Evolutionary conservation across 768 basidiomycete genomes (phyloP).

Genomic region (Lentinula lateritia): DNA sequence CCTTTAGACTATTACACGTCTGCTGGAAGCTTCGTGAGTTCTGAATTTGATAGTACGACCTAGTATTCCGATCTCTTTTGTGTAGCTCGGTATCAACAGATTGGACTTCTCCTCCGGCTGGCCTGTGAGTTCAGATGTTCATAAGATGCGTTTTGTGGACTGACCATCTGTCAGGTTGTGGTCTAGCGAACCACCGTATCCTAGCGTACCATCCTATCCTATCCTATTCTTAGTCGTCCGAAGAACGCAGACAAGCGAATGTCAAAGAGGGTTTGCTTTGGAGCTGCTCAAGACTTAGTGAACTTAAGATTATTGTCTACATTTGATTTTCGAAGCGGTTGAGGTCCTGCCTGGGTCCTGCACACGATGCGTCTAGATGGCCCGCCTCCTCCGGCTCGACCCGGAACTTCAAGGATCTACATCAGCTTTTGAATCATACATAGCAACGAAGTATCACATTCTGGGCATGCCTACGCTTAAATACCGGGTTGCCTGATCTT

Average conservation of each 20-base stretch:
- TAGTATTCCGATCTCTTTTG: neutral
- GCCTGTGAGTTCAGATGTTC: slow-evolving; percentile 27
- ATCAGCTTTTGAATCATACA: neutral
- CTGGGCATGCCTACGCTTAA: neutral
- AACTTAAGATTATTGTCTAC: too few relatives aligned
- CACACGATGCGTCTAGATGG: neutral
- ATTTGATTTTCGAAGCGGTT: too few relatives aligned
- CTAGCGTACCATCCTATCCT: neutral
- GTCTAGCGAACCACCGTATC: neutral
- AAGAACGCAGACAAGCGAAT: too few relatives aligned
- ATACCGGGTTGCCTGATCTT: neutral
- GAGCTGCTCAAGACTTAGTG: too few relatives aligned
- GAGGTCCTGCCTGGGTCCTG: too few relatives aligned
- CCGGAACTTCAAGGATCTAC: neutral
- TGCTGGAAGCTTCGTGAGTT: slow-evolving; percentile 35
- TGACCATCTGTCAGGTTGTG: neutral
- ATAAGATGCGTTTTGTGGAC: too few relatives aligned
- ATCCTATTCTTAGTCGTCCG: neutral
- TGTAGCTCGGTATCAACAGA: slow-evolving; percentile 39
- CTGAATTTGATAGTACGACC: neutral
- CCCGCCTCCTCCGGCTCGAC: neutral
- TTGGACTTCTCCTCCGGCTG: slow-evolving; percentile 45
- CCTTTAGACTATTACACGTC: slow-evolving; percentile 45
- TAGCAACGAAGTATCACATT: neutral
- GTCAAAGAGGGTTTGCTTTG: too few relatives aligned